Percentiles rank a stretch among this genome's conserved stretches.
phyloP scores from a whole-genome alignment of 768 basidiomycete genomes.

The Neoboletus subvelutipes region DNA sequence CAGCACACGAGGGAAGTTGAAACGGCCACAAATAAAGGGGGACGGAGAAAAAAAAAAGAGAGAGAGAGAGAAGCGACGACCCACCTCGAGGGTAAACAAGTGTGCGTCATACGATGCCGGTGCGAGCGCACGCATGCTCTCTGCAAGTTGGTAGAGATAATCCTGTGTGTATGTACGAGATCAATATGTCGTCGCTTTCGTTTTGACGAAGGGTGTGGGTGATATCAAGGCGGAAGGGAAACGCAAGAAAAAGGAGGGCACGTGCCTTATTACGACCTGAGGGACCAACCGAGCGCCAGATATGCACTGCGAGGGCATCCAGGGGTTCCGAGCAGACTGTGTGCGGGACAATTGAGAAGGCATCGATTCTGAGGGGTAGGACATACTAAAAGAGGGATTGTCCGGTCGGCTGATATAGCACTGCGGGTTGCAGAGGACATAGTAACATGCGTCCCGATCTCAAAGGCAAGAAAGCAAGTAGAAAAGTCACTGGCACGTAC shows the following conservation, averaged over 20 bases:
- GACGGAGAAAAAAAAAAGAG: not conserved
- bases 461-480: not conserved
- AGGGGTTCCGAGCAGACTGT: constrained; percentile 81
- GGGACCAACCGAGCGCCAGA: constrained; percentile 75
- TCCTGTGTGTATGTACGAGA: constrained; percentile 49
- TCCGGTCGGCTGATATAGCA: constrained; percentile 87
- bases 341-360: not conserved
- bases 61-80: constrained; percentile 4
- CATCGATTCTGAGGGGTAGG: too few species aligned
- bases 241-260: not conserved
- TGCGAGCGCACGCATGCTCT: constrained; percentile 70
- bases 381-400: constrained; percentile 28
- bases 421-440: constrained; percentile 33
- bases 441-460: not conserved
- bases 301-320: constrained; percentile 59
- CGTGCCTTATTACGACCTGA: constrained; percentile 85
- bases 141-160: constrained; percentile 78
- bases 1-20: not conserved
- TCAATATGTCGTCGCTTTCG: not conserved
- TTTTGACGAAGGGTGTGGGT: not conserved
- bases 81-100: constrained; percentile 72
- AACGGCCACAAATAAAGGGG: too few species aligned
- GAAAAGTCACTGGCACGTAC: not conserved
- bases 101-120: constrained; percentile 74
- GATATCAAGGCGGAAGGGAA: not conserved